Conservation (phyloP, 2,329 filamentous ascomycete genomes). For the Cladosporium velox region DNA sequence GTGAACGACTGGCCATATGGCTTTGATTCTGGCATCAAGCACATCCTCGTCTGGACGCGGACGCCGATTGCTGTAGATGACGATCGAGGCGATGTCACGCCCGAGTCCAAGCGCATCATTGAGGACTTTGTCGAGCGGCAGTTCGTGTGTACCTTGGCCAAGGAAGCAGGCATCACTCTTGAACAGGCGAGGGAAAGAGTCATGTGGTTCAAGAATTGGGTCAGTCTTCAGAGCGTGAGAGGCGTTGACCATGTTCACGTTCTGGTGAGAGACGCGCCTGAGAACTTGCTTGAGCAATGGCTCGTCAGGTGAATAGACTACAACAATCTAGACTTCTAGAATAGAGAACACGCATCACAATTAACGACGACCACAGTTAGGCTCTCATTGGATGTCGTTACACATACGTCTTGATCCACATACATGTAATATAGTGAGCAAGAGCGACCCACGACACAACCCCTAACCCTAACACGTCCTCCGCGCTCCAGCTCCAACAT, state of each 20-base stretch:
- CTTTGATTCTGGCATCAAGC: constrained; percentile 54
- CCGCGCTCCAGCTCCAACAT: neutral
- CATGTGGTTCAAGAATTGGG: constrained; percentile 68
- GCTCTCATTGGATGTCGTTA: neutral
- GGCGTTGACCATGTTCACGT: constrained; percentile 61
- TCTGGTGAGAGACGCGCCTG: constrained; percentile 51
- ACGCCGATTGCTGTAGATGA: constrained; percentile 51
- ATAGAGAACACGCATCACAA: neutral
- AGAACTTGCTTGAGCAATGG: constrained; percentile 36
- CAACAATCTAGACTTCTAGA: neutral
- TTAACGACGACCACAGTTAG: neutral
- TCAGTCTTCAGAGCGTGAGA: constrained; percentile 61
- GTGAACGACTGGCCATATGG: constrained; percentile 67
- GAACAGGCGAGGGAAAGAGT: constrained; percentile 49
- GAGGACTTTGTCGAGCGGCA: constrained; percentile 52
- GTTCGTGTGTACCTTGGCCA: constrained; percentile 50
- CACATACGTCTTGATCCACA: too few species aligned
- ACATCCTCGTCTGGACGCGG: constrained; percentile 61
- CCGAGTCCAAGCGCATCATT: constrained; percentile 51
- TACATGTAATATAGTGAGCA: neutral
- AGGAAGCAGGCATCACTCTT: constrained; percentile 21
- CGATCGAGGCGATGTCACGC: constrained; percentile 52
- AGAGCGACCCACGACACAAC: neutral
- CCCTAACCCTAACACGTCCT: neutral
- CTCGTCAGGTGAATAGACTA: neutral